Base-by-base conservation (phyloP, 495 filamentous ascomycete genomes). In the Lepidopterella palustris region DNA sequence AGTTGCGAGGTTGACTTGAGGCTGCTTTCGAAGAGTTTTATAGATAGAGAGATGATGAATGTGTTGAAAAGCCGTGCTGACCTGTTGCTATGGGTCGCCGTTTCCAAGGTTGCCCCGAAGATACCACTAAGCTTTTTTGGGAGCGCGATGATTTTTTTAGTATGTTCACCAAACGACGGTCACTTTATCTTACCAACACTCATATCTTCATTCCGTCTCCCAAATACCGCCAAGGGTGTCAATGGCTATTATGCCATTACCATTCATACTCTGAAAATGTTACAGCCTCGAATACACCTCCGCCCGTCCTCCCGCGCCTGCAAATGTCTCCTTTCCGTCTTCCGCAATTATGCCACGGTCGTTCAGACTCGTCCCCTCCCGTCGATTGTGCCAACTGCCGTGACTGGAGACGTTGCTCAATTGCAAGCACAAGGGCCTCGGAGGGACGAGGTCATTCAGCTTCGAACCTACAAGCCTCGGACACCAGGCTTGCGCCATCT, bases 401-500 rank as follows among this genome's bases (percentile, higher is more conserved):
- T 21, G 55, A 42, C 61, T 27, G 18, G 18, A 49, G 25, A 65
- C 42, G 58, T 27, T 13, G 28, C 25, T 25, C 11, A 55, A 18
- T 20, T 50, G 3, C 47, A 61, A 20, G 26, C 39, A 18, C 35
- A 55, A 13, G 57, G 59, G 39, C 40, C 64, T 9, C 68, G 67
- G 15, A 72, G 68, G 56, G 72, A 76, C 29, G 59, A 74, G 10
- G 66, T 68, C 54, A 76, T 80, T 45, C 68, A 76, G 40, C 70
- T 96, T 72, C 84, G 88, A 61, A 92, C 85, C 39, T 98, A 98
- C 70, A 97, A 90, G 73, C 93, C 93, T 35, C 87, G 89, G 53
- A 98, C 95, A 9, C 93, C 93, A 40, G 95, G 93, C 81, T 69
- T 96, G 40, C 86, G 93, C 59, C 95, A 98, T 80, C 78, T 98